phyloP scores from a whole-genome alignment of 495 filamentous ascomycete species.

The Neurospora hispaniola region DNA sequence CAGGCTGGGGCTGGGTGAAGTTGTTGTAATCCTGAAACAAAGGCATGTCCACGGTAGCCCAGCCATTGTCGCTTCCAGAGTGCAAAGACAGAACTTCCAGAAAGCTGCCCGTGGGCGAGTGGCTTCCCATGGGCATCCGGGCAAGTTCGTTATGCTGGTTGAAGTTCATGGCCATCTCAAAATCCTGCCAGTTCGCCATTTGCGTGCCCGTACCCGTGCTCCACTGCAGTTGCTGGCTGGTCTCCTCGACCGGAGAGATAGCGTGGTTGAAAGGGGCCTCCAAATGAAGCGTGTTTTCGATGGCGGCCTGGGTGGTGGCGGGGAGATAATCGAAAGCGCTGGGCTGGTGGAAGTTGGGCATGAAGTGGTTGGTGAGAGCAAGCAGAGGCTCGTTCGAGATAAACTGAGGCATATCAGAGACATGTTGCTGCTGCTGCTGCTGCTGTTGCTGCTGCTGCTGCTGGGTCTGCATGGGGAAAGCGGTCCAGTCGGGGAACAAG shows the following conservation, averaged over 20 bases:
- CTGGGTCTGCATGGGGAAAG: slow-evolving; percentile 42
- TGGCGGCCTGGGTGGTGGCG: slow-evolving; percentile 52
- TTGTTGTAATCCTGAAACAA: slow-evolving; percentile 34
- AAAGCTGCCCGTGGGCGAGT: slow-evolving; percentile 73
- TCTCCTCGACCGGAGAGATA: slow-evolving; percentile 52
- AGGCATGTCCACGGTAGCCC: slow-evolving; percentile 56
- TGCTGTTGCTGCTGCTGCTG: slow-evolving; percentile 39
- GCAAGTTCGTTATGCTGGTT: slow-evolving; percentile 42
- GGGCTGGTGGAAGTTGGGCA: slow-evolving; percentile 36
- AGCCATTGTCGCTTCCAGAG: slow-evolving; percentile 75
- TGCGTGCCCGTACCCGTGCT: slow-evolving; percentile 17
- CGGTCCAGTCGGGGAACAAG: slow-evolving; percentile 38
- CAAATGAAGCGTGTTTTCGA: slow-evolving; percentile 54
- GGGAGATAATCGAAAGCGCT: slow-evolving; percentile 60
- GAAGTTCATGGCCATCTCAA: slow-evolving; percentile 49
- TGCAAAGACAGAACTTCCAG: slow-evolving; percentile 72
- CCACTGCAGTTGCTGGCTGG: slow-evolving; percentile 53
- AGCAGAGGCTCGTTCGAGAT: slow-evolving; percentile 40
- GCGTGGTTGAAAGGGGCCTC: slow-evolving; percentile 46
- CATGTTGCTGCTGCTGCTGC: slow-evolving; percentile 32
- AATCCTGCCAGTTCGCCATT: slow-evolving; percentile 63
- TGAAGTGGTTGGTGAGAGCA: slow-evolving; percentile 34
- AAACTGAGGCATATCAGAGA: slow-evolving; percentile 41
- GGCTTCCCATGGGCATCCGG: slow-evolving; percentile 50
- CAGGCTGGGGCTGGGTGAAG: slow-evolving; percentile 36